Evolutionary conservation across 208 protist genomes (phyloP), one percentile per base, ranked within the genome.

Genomic region (Lotmaria passim): DNA sequence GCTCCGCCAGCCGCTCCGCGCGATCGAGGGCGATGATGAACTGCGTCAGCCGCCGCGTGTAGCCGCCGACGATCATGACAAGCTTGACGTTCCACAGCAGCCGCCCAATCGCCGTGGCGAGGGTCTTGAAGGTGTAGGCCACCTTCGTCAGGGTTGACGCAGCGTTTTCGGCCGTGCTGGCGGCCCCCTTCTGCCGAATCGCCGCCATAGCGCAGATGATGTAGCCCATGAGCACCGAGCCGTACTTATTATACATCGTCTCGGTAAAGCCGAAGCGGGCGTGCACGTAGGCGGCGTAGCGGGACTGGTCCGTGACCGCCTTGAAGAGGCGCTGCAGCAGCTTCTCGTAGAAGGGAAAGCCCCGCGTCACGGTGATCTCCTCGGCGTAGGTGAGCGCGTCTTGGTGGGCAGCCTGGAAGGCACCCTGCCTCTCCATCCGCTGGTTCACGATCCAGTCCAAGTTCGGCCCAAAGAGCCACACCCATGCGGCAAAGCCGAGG

Each of bases 331-430:
- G 41, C 38, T 77, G 70, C 66, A 91, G 69, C 19, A 86, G 63
- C 30, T 61, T 53, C 41, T 66, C 38, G 38, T 89, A 71, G 74
- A 77, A 82, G 3, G 7, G 55, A 34, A 75, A 73, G 30, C 85
- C 80, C 31, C 73, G 39, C n/a, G 77, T 82, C 50, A 93, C 59
- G 28, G 76, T 73, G 60, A 91, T 73, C 67, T 95, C 86, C 64
- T 93, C 87, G 3, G 83, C 76, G 68, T 82, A 79, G 43, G 59
- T 44, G n/a, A 87, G 65, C 24, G 86, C 26, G 11, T 75, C 60
- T 38, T 89, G 73, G 73, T 93, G 85, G 7, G 75, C 80, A 0
- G 69, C 62, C 10, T 82, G 79, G 26, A 91, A 80, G 11, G 72
- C 77, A 2, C 76, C 81, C 33, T 89, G 77, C 58, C 73, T 73